These are phyloP conservation scores for Colletotrichum sp. DNA, from an alignment of 2,329 filamentous ascomycete species.

Conservation along the genomic window DNA sequence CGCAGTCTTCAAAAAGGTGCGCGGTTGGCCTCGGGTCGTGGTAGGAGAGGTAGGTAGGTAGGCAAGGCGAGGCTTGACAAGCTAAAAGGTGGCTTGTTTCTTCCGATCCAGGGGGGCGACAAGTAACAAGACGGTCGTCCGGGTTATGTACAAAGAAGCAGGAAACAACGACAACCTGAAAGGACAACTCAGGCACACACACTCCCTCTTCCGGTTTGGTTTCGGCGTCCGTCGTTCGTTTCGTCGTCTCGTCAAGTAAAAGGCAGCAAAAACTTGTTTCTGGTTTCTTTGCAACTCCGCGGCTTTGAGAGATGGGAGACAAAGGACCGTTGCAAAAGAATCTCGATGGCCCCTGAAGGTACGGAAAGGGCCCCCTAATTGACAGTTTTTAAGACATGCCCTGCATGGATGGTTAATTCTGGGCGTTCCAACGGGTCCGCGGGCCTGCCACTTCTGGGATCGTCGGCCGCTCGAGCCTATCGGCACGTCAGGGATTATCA, in stretches of 20 bases:
- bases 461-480: constrained; percentile 12
- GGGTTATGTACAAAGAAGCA: not conserved
- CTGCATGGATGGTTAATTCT: constrained; percentile 10
- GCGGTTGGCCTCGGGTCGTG: constrained; percentile 17
- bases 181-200: not conserved
- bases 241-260: not conserved
- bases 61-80: constrained; percentile 5
- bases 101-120: not conserved
- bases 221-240: not conserved
- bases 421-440: constrained; percentile 9
- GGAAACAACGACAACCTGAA: not conserved
- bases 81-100: constrained; percentile 21
- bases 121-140: not conserved
- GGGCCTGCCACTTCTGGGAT: constrained; percentile 10
- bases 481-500: constrained; percentile 15
- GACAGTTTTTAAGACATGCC: constrained; percentile 18
- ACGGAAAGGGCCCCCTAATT: constrained; percentile 13
- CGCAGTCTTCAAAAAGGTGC: not conserved
- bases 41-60: not conserved
- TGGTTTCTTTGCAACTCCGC: not conserved
- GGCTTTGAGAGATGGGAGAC: not conserved
- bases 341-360: constrained; percentile 12
- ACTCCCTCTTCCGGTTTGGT: not conserved
- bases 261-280: not conserved
- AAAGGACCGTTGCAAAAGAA: constrained; percentile 17